Evolutionary conservation across 192 early-diverging fungal species (phyloP), one percentile per base, ranked within the genome.

Genomic region (Coemansia sp.): DNA sequence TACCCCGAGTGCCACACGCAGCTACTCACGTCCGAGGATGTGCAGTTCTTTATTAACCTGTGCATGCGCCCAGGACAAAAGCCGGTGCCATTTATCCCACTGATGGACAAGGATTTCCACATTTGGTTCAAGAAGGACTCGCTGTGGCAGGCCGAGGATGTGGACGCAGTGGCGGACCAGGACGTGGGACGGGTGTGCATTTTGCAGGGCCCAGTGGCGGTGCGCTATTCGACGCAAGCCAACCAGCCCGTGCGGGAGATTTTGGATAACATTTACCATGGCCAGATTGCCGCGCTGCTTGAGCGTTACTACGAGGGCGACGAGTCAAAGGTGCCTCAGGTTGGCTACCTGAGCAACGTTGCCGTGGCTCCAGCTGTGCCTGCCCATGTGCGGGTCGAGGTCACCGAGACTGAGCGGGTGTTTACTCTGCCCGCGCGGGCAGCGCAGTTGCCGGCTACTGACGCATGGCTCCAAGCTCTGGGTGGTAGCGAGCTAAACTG

Each of bases 81-180:
- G 84, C 95, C 95, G n/a, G 92, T 93, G 31, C 90, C 95, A 25
- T 97, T 93, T 74, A 92, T 97, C 51, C 92, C 93, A 12, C 84
- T 92, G 24, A 82, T 97, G 56, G 93, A 95, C 76, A 92, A 93
- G 74, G 90, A 91, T 76, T 95, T 97, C 82, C 92, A 97, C 73
- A 86, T 93, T 64, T 97, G 94, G 94, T 93, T 95, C 85, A 97
- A 97, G 86, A 97, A 97, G 89, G 94, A 97, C 77, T 93, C 91
- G 26, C 82, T 97, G 46, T 97, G 94, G 94, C 94, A 95, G 81
- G 85, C 91, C 11, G 95, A 97, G 75, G 89, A 95, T 61, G 79
- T 97, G 6, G 90, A 90, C 55, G 92, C 95, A 42, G 88, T 97
- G 56, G 87, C 90, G 9, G 93, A 84, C 63, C 88, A 92, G 77